Base-by-base conservation (phyloP, 2,329 filamentous ascomycete species). In the Neofusicoccum sp. region DNA sequence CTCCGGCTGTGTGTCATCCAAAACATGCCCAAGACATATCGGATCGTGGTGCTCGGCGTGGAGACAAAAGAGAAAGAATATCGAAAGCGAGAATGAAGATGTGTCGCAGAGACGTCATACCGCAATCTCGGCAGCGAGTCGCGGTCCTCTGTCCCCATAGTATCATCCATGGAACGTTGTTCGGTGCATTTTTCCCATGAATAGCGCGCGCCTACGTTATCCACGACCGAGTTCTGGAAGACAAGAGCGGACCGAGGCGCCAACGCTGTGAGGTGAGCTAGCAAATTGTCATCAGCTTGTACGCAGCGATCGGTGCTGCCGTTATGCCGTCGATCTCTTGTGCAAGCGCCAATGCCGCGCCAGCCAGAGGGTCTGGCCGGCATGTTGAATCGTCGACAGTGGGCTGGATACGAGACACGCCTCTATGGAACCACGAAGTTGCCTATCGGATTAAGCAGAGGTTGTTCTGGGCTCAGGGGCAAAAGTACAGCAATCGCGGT, bases 201-300 rank as follows among this genome's bases (percentile, higher is more conserved):
- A 56, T 43, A 28, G 51, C 51, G 51, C 41, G 38, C 16, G 51
- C 51, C 43, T 31, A 38, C 38, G 36, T 54, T 56, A 56, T 43
- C 43, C 51, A 56, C 26, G 8, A 28, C 14, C 40, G 51, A 31
- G 36, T 33, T 33, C 51, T 43, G 51, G 40, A 43, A 24, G 38
- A 56, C 28, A 24, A 43, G 51, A 56, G 36, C 24, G 51, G 28
- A 41, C 9, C 26, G 28, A 31, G 44, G 57, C n/a, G 44, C 57
- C 34, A 44, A 48, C 44, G 28, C 34, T 51, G 47, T 47, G 31
- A 53, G 47, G 36, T 45, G 58, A 44, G 58, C 47, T 60, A 43
- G 58, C 45, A 60, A 34, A 60, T 60, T 60, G 47, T 60, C 58
- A 53, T 60, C 47, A 51, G 58, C 58, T 51, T 36, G 45, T 36